phyloP scores from a whole-genome alignment of 1,139 yeast species.

The Suhomyces panamericanus region DNA sequence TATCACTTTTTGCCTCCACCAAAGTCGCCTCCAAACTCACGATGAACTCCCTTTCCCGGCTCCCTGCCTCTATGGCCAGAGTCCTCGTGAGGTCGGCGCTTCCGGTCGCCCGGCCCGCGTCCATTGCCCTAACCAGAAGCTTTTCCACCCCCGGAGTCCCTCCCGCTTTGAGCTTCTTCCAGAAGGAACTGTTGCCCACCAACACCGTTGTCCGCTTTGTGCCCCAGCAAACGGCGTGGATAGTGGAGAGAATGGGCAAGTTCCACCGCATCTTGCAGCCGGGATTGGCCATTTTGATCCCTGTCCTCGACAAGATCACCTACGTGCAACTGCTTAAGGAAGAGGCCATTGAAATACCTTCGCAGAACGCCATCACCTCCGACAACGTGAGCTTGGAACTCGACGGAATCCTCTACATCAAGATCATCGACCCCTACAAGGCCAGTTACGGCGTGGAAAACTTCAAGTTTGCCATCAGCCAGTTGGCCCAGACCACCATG shows the following conservation, averaged over 20 bases:
- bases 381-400: constrained; percentile 83
- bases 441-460: constrained; percentile 90
- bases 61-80: neutral
- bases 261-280: constrained; percentile 74
- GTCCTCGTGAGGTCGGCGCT: neutral
- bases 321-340: constrained; percentile 84
- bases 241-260: constrained; percentile 89
- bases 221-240: constrained; percentile 91
- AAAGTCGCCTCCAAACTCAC: neutral
- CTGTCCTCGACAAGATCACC: constrained; percentile 71
- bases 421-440: constrained; percentile 77
- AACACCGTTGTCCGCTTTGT: constrained; percentile 77
- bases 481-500: constrained; percentile 90
- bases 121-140: neutral
- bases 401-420: constrained; percentile 80
- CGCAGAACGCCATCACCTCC: constrained; percentile 81
- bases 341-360: constrained; percentile 78
- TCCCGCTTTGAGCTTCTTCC: constrained; percentile 55
- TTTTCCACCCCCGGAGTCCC: constrained; percentile 9
- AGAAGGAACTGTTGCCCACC: constrained; percentile 64
- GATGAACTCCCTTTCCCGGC: constrained; percentile 1
- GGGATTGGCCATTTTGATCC: constrained; percentile 72
- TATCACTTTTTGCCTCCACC: neutral
- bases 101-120: neutral
- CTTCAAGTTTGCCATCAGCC: constrained; percentile 81